Conservation (phyloP, 352 stramenopile genomes). For the Phytophthora cactorum region DNA sequence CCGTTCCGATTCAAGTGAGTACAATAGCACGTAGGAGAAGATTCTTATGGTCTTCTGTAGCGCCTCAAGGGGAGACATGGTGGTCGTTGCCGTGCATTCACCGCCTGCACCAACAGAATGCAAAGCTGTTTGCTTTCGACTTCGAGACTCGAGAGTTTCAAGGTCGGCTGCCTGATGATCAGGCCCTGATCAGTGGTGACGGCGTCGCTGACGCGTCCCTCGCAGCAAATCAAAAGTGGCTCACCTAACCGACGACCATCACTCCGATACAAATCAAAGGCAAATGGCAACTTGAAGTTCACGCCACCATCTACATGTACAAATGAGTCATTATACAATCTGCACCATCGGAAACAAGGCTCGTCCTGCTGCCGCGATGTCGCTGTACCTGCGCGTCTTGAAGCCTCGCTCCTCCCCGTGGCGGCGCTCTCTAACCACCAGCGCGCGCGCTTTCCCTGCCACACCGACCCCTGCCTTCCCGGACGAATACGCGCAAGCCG, state of each 20-base stretch:
- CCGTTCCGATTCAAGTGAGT: too few relatives aligned
- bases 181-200: conserved; percentile 4
- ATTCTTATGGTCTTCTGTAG: too few relatives aligned
- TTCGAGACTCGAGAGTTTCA: too few relatives aligned
- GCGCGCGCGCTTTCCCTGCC: conserved; percentile 30
- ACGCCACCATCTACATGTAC: neutral
- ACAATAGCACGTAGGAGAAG: too few relatives aligned
- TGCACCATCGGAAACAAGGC: conserved; percentile 40
- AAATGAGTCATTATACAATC: conserved; percentile 28
- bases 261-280: conserved; percentile 23
- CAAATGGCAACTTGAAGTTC: conserved; percentile 27
- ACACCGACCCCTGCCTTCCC: conserved; percentile 70
- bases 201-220: conserved; percentile 14
- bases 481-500: conserved; percentile 55
- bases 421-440: conserved; percentile 22
- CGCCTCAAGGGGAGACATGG: too few relatives aligned
- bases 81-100: too few relatives aligned
- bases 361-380: conserved; percentile 8
- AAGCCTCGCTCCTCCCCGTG: conserved; percentile 14
- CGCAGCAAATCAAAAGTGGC: conserved; percentile 25
- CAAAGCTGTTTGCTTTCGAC: too few relatives aligned
- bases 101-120: too few relatives aligned
- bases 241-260: conserved; percentile 12
- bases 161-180: too few relatives aligned
- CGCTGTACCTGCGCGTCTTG: conserved; percentile 8